A percentile compares a stretch with the other conserved stretches of the same genome.
Evolutionary conservation across 345 rosid genomes (phyloP).

Genomic region (Euphorbia pulcherrima): DNA sequence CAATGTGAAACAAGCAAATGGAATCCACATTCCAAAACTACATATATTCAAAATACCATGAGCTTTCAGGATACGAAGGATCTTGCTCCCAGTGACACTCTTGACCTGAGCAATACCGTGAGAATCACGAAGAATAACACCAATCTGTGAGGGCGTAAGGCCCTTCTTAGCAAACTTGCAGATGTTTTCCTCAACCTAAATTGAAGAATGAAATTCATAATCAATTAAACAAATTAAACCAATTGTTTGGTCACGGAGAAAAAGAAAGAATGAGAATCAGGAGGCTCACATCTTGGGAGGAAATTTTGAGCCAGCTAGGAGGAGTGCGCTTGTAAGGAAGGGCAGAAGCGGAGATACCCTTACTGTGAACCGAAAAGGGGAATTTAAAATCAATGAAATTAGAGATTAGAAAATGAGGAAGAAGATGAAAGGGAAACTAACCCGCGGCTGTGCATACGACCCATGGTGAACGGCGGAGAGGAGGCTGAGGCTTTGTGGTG

Average conservation of each 20-base stretch:
- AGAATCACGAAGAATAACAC: constrained; percentile 75
- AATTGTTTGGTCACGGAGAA: not conserved
- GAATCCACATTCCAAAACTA: not conserved
- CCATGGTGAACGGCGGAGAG: constrained; percentile 38
- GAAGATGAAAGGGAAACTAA: not conserved
- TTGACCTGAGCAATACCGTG: constrained; percentile 69
- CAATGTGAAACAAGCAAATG: not conserved
- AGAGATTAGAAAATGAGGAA: not conserved
- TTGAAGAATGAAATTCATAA: not conserved
- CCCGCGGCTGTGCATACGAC: constrained; percentile 88
- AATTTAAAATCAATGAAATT: not conserved
- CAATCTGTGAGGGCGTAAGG: constrained; percentile 72
- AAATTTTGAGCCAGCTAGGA: constrained; percentile 70
- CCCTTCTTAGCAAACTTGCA: constrained; percentile 77
- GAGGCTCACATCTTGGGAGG: constrained; percentile 44
- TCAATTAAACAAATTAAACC: not conserved
- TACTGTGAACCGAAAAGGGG: constrained; percentile 24
- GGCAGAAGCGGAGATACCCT: constrained; percentile 86
- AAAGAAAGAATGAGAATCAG: not conserved
- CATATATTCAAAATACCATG: constrained; percentile 32
- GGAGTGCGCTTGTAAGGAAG: constrained; percentile 81
- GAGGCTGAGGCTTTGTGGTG: not conserved
- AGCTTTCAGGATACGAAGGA: constrained; percentile 58
- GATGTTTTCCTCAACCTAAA: constrained; percentile 59
- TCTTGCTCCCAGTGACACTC: constrained; percentile 70